phyloP scores from a whole-genome alignment of 257 asterid species.

The Solanum peruvianum region DNA sequence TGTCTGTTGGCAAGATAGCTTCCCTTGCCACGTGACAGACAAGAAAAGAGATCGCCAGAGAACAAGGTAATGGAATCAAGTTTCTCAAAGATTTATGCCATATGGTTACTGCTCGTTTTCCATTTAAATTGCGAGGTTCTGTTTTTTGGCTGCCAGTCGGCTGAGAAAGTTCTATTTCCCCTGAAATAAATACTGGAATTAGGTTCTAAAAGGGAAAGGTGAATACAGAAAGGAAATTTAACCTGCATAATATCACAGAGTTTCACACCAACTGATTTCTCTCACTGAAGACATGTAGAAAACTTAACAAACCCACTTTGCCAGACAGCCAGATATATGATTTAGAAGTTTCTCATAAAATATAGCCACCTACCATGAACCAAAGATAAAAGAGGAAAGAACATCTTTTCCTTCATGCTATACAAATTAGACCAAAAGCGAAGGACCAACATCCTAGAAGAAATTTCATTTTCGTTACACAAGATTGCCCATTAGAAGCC shows the following conservation, averaged over 20 bases:
- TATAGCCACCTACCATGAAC: neutral
- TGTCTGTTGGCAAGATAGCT: slow-evolving; percentile 55
- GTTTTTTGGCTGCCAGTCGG: slow-evolving; percentile 10
- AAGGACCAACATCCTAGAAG: neutral
- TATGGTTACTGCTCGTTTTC: slow-evolving; percentile 41
- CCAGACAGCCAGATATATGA: neutral
- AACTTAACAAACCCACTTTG: neutral
- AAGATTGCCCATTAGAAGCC: neutral
- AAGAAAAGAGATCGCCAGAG: slow-evolving; percentile 60
- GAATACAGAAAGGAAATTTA: neutral
- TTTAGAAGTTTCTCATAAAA: neutral
- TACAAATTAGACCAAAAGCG: neutral
- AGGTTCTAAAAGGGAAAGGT: neutral
- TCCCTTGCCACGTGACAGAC: slow-evolving; percentile 75
- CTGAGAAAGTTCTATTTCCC: slow-evolving; percentile 23
- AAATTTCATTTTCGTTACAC: neutral
- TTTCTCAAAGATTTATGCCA: slow-evolving; percentile 52
- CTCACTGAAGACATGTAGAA: neutral
- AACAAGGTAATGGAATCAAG: slow-evolving; percentile 37
- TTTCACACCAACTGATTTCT: neutral
- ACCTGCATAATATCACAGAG: neutral
- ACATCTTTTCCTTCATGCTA: neutral
- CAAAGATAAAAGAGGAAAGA: neutral
- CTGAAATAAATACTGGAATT: slow-evolving; percentile 17
- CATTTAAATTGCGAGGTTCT: slow-evolving; percentile 54